Percentiles rank a stretch among this genome's conserved stretches.
phyloP scores from a whole-genome alignment of 2,329 filamentous ascomycete species.

The Xylaria sp. region DNA sequence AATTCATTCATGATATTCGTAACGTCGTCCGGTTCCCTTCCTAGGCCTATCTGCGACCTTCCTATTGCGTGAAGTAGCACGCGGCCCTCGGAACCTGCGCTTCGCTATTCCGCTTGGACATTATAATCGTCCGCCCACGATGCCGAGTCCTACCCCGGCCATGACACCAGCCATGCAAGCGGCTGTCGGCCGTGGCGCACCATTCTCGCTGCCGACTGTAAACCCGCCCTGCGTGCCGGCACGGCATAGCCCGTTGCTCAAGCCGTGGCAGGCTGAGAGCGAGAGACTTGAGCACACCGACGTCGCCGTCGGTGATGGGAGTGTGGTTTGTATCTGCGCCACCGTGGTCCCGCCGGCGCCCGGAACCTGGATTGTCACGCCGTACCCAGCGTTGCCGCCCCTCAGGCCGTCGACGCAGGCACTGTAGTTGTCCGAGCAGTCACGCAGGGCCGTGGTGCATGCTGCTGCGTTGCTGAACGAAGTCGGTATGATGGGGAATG shows the following conservation, averaged over 20 bases:
- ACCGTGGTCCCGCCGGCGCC: constrained; percentile 60
- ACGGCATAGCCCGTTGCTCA: constrained; percentile 50
- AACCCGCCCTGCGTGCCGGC: constrained; percentile 37
- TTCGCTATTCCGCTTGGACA: neutral
- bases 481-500: constrained; percentile 63
- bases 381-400: constrained; percentile 49
- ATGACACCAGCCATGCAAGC: constrained; percentile 40
- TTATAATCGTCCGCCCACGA: constrained; percentile 37
- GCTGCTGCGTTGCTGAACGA: constrained; percentile 56
- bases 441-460: constrained; percentile 57
- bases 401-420: constrained; percentile 58
- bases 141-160: constrained; percentile 42
- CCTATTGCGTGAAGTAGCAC: neutral
- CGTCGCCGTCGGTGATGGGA: constrained; percentile 54
- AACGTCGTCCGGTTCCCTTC: constrained; percentile 19
- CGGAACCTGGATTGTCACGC: constrained; percentile 62
- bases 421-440: constrained; percentile 60
- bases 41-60: no score
- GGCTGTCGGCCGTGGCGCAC: constrained; percentile 37
- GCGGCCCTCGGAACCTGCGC: neutral
- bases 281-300: constrained; percentile 63
- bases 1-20: constrained; percentile 23
- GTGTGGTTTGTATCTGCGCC: constrained; percentile 45
- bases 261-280: constrained; percentile 54
- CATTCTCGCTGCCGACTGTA: constrained; percentile 37